phyloP scores from a whole-genome alignment of 352 stramenopile species.

The Blastocystis sp. region DNA sequence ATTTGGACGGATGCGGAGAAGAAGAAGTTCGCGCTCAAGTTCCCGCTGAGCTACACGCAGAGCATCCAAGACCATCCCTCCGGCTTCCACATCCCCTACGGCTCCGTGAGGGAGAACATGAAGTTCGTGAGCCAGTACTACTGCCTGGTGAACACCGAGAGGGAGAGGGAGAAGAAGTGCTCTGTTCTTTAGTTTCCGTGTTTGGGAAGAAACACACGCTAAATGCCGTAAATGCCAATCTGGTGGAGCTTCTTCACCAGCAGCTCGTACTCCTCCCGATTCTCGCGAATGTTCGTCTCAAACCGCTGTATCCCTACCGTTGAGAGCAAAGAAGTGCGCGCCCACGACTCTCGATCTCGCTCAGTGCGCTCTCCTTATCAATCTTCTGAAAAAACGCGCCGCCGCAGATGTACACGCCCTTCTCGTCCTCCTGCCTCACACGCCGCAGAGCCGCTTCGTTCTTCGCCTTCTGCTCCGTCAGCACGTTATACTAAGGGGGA shows the following conservation, averaged over 20 bases:
- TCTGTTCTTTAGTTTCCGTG: constrained; percentile 38
- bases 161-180: background rate
- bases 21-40: constrained; percentile 57
- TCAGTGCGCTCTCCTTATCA: constrained; percentile 25
- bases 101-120: constrained; percentile 46
- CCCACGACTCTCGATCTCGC: constrained; percentile 40
- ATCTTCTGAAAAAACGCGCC: constrained; percentile 64
- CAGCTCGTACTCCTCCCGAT: constrained; percentile 25
- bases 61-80: constrained; percentile 31
- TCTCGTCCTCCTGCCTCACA: constrained; percentile 1
- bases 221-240: constrained; percentile 58
- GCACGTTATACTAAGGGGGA: background rate
- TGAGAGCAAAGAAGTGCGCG: background rate
- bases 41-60: constrained; percentile 55
- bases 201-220: constrained; percentile 18
- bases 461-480: constrained; percentile 49
- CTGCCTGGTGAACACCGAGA: constrained; percentile 29
- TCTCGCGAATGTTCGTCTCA: constrained; percentile 41
- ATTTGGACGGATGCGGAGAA: constrained; percentile 70
- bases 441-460: constrained; percentile 8
- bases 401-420: constrained; percentile 46
- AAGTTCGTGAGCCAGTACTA: constrained; percentile 44
- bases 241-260: constrained; percentile 25
- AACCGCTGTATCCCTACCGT: constrained; percentile 25
- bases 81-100: constrained; percentile 48